A percentile compares a stretch with the other conserved stretches of the same genome.
These are phyloP conservation scores for Aaosphaeria arxii DNA, from an alignment of 2,329 filamentous ascomycete species.

Conservation along the genomic window DNA sequence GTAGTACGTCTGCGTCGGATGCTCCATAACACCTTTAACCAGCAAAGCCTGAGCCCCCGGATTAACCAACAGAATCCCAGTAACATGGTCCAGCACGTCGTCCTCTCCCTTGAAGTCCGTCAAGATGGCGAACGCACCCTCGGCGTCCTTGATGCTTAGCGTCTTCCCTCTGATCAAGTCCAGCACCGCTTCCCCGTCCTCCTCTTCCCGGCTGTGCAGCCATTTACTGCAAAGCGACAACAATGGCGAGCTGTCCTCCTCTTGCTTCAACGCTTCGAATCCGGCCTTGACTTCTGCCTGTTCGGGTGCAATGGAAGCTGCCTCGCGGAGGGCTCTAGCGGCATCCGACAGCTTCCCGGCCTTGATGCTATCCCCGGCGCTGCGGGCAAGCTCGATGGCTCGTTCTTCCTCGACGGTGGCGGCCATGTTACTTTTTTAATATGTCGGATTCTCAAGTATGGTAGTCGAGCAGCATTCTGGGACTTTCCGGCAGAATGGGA, in stretches of 20 bases:
- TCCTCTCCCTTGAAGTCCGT: slow-evolving; percentile 41
- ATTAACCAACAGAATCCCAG: slow-evolving; percentile 34
- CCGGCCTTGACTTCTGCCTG: slow-evolving; percentile 40
- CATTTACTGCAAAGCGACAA: slow-evolving; percentile 33
- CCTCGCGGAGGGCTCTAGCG: slow-evolving; percentile 42
- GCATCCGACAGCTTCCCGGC: slow-evolving; percentile 38
- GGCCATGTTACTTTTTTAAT: slow-evolving; percentile 16
- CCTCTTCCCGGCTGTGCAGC: slow-evolving; percentile 33
- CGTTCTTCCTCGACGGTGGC: slow-evolving; percentile 24
- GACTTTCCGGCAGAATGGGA: no score
- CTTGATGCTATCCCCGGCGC: slow-evolving; percentile 23
- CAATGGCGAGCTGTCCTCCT: slow-evolving; percentile 35
- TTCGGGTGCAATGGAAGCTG: slow-evolving; percentile 42
- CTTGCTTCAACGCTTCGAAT: slow-evolving; percentile 39
- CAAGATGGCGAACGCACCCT: slow-evolving; percentile 41
- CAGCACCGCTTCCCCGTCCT: slow-evolving; percentile 40
- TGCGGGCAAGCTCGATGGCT: slow-evolving; percentile 28
- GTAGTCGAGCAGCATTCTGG: no score
- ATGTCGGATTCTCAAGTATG: no score
- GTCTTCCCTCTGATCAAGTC: slow-evolving; percentile 21
- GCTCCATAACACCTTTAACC: slow-evolving; percentile 34
- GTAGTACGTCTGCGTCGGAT: slow-evolving; percentile 43
- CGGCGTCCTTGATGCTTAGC: slow-evolving; percentile 38
- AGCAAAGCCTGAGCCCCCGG: slow-evolving; percentile 39
- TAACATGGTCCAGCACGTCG: slow-evolving; percentile 40